Evolutionary conservation across 1,139 yeast genomes (phyloP), one percentile per base, ranked within the genome.

Genomic region (Blastobotrys apis): DNA sequence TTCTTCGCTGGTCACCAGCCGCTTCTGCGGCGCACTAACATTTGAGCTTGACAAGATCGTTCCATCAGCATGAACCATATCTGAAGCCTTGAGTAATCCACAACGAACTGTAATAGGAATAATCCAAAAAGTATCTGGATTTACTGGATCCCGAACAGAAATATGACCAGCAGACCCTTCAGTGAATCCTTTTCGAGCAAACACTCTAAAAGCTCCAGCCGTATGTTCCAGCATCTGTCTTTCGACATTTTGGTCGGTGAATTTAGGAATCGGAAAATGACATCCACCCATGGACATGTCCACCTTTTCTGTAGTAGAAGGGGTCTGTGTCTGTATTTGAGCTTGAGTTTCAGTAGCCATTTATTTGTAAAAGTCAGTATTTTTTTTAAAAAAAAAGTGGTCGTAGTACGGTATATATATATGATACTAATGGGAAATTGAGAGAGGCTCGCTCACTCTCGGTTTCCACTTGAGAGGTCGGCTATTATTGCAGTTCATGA

Each of bases 161-260:
- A 84, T 83, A 59, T 84, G 94, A 26, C 94, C 94, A 0, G 94
- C 87, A 17, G 78, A 63, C 9, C 94, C 94, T 62, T 82, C 86
- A 12, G 80, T 71, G 62, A 69, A 84, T 10, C 85, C 86, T 53
- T 75, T 77, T 53, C 92, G 73, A 5, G 85, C 85, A 63, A 84
- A 83, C 1, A 81, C 77, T 48, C 94, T 72, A 66, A 84, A 85
- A 0, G 90, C 90, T 15, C 80, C 90, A 2, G 94, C 94, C 81
- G 81, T 76, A 57, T 84, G 94, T 60, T 84, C 77, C 47, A 77
- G 67, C 54, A 77, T 67, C 59, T 73, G 66, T 47, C 90, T 70
- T 58, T 82, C 73, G 39, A 70, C 72, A 31, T 65, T 54, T 42
- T 72, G 72, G 56, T 77, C 77, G 6, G 64, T 62, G 58, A 81